A percentile compares a stretch with the other conserved stretches of the same genome.
Conservation (phyloP, 176 grass and related monocot genomes). For the Calamus simplicifolius region DNA sequence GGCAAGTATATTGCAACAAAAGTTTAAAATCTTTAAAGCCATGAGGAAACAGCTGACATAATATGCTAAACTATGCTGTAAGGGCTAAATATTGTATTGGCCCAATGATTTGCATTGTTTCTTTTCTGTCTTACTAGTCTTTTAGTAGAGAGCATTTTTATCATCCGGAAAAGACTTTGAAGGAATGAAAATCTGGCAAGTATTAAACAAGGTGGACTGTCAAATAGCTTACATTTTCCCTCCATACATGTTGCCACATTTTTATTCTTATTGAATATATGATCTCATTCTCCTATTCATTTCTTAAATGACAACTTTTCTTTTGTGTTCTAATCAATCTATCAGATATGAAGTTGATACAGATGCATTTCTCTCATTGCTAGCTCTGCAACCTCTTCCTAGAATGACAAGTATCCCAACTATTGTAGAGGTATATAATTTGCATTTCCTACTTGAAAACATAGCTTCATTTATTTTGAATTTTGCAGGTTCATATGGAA, state of each 20-base stretch:
- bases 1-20: too few relatives aligned
- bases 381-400: constrained; percentile 82
- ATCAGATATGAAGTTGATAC: constrained; percentile 97
- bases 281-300: not conserved
- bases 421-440: constrained; percentile 73
- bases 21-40: too few relatives aligned
- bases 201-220: not conserved
- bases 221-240: not conserved
- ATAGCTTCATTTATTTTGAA: too few relatives aligned
- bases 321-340: constrained; percentile 31
- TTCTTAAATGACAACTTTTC: not conserved
- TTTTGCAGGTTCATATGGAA: too few relatives aligned
- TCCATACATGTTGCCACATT: too few relatives aligned
- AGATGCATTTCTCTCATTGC: constrained; percentile 85
- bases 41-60: too few relatives aligned
- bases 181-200: not conserved
- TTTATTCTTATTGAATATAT: too few relatives aligned
- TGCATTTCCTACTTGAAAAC: not conserved
- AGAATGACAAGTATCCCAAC: constrained; percentile 67
- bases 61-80: too few relatives aligned
- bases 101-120: too few relatives aligned
- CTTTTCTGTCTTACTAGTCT: too few relatives aligned
- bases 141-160: too few relatives aligned
- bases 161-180: not conserved
- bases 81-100: too few relatives aligned